These are phyloP conservation scores for Hamamelis virginiana DNA, from an alignment of 164 flowering plant species.

Conservation along the genomic window DNA sequence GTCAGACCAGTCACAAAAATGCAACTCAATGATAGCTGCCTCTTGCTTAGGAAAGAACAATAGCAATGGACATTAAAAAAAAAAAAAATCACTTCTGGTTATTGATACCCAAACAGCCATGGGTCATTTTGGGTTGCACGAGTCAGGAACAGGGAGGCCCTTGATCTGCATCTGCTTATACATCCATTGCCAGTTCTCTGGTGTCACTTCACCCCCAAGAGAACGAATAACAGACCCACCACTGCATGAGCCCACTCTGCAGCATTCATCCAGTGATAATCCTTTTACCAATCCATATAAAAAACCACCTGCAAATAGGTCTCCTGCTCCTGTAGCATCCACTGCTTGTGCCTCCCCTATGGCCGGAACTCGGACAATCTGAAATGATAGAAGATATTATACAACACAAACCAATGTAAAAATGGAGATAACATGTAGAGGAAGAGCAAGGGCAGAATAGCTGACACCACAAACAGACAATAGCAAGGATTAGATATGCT, in stretches of 20 bases:
- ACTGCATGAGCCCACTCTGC: conserved; percentile 87
- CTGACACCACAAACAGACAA: too few relatives aligned
- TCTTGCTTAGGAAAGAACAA: not conserved
- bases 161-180: conserved; percentile 76
- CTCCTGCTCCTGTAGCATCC: conserved; percentile 99
- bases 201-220: conserved; percentile 91
- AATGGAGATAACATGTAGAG: too few relatives aligned
- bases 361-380: conserved; percentile 81
- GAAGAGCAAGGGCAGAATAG: too few relatives aligned
- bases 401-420: too few relatives aligned
- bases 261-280: conserved; percentile 77
- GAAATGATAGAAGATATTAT: conserved; percentile 12
- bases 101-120: not conserved
- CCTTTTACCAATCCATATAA: conserved; percentile 85
- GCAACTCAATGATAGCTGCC: conserved; percentile 20
- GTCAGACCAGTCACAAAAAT: conserved; percentile 5
- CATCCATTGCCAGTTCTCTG: conserved; percentile 95
- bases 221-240: conserved; percentile 87
- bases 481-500: too few relatives aligned
- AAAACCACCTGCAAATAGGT: conserved; percentile 92
- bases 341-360: conserved; percentile 61
- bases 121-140: conserved; percentile 5
- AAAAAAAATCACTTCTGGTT: not conserved
- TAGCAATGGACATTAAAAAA: not conserved
- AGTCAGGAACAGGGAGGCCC: conserved; percentile 67